Percentiles rank a stretch among this genome's conserved stretches.
phyloP scores from a whole-genome alignment of 2,329 filamentous ascomycete genomes.

The Emericellopsis cladophorae region DNA sequence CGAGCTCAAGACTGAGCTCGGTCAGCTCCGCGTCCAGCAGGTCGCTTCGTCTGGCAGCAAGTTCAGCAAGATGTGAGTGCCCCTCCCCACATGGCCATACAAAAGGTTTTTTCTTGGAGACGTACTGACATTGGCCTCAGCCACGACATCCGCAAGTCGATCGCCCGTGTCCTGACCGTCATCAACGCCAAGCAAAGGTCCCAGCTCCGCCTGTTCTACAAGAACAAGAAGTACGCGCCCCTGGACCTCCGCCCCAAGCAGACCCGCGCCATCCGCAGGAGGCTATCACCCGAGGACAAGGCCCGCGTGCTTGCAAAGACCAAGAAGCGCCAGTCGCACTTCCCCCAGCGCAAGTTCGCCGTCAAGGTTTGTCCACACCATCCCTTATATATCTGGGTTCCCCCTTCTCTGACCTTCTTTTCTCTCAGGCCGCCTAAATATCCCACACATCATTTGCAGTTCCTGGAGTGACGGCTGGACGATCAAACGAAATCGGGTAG shows the following conservation, averaged over 20 bases:
- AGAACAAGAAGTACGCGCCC: constrained; percentile 98
- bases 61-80: constrained; percentile 87
- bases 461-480: neutral
- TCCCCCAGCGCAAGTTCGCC: constrained; percentile 97
- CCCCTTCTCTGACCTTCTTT: neutral
- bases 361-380: constrained; percentile 66
- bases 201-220: constrained; percentile 98
- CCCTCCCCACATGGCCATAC: neutral
- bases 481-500: neutral
- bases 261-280: constrained; percentile 94
- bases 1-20: constrained; percentile 92
- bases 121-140: constrained; percentile 31
- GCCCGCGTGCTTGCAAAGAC: constrained; percentile 79
- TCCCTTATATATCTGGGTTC: neutral
- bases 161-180: constrained; percentile 96
- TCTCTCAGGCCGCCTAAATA: neutral
- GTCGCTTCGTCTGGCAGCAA: constrained; percentile 90
- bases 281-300: constrained; percentile 85
- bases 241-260: constrained; percentile 98
- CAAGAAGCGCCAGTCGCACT: constrained; percentile 91
- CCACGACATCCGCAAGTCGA: constrained; percentile 98
- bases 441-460: neutral
- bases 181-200: constrained; percentile 99
- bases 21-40: constrained; percentile 96
- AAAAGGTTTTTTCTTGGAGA: too few relatives aligned